phyloP scores from a whole-genome alignment of 2,329 filamentous ascomycete species.

The Simplicillium aogashimaense region DNA sequence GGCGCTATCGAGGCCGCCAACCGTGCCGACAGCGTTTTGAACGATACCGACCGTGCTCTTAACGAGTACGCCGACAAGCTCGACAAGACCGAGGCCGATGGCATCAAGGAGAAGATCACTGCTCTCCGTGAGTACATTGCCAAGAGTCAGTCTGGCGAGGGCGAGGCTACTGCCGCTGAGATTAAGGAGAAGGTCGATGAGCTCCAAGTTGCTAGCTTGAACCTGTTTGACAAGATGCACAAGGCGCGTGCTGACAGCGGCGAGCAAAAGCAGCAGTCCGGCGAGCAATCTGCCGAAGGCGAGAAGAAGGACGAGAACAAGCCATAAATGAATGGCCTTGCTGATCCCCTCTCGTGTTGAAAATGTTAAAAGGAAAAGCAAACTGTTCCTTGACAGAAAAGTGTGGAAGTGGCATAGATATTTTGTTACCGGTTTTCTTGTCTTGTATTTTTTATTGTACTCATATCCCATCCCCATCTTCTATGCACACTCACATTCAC shows the following conservation, averaged over 20 bases:
- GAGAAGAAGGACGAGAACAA: conserved; percentile 72
- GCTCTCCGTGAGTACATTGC: conserved; percentile 79
- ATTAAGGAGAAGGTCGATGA: conserved; percentile 99
- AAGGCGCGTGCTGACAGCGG: conserved; percentile 70
- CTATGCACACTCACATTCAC: conserved; percentile 26
- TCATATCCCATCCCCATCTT: conserved; percentile 33
- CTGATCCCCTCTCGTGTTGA: conserved; percentile 10
- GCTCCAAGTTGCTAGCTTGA: conserved; percentile 89
- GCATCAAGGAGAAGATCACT: conserved; percentile 88
- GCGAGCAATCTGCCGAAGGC: conserved; percentile 46
- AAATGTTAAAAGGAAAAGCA: conserved; percentile 12
- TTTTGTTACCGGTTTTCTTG: conserved; percentile 30
- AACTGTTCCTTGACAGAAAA: conserved; percentile 16
- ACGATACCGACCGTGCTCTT: conserved; percentile 96
- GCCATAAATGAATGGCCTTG: conserved; percentile 40
- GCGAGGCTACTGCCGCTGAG: conserved; percentile 74
- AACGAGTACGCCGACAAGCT: conserved; percentile 95
- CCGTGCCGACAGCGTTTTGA: conserved; percentile 89
- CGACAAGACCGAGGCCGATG: conserved; percentile 90
- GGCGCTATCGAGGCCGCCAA: conserved; percentile 90
- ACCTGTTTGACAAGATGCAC: conserved; percentile 99
- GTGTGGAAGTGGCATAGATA: conserved; percentile 22
- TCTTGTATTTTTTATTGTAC: conserved; percentile 39
- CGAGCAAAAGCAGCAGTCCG: conserved; percentile 37
- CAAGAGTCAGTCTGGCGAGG: conserved; percentile 92